Conservation (phyloP, 305 asterid genomes). For the Fraxinus angustifolia region DNA sequence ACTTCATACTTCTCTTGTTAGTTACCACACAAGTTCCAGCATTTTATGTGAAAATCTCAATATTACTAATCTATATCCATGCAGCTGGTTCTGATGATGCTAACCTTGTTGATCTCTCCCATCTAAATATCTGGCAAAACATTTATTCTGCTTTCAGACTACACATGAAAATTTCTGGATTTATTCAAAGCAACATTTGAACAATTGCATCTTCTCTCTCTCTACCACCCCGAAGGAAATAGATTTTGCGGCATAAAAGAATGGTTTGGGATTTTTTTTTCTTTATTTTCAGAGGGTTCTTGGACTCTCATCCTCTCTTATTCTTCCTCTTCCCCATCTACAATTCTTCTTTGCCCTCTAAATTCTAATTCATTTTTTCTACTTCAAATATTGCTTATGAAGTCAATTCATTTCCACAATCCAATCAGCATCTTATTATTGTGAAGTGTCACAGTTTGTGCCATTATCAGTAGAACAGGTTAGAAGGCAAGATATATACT, state of each 20-base stretch:
- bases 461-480: not conserved
- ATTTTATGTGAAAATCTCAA: not conserved
- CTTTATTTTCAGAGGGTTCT: not conserved
- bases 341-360: not conserved
- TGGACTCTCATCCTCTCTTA: not conserved
- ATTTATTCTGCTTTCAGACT: not conserved
- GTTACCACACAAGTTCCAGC: not conserved
- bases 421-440: not conserved
- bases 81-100: not conserved
- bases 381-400: not conserved
- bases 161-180: conserved; percentile 1
- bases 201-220: not conserved
- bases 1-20: conserved; percentile 9
- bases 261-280: not conserved
- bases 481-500: not conserved
- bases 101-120: not conserved
- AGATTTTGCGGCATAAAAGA: not conserved
- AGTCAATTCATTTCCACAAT: not conserved
- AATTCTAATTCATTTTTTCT: not conserved
- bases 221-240: not conserved
- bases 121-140: not conserved
- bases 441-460: not conserved
- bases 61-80: not conserved
- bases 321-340: not conserved
- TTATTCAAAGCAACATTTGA: not conserved